A percentile compares a stretch with the other conserved stretches of the same genome.
Evolutionary conservation across 2,329 filamentous ascomycete genomes (phyloP).

Genomic region (Aureobasidium pullulans): DNA sequence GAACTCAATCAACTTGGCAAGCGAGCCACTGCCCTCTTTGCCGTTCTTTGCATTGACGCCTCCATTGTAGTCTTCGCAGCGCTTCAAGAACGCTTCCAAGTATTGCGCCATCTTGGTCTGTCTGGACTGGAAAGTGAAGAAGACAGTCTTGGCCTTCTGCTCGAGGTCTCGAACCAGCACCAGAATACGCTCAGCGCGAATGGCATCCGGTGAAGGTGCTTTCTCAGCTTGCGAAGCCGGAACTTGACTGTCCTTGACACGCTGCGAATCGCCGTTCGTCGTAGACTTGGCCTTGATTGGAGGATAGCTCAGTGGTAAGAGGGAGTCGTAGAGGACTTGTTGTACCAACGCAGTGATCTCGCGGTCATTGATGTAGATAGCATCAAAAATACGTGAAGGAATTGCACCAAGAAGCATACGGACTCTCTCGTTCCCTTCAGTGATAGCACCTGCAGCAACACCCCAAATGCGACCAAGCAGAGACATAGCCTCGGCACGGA

Average conservation of each 20-base stretch:
- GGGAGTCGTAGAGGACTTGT: conserved; percentile 73
- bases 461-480: conserved; percentile 84
- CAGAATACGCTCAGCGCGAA: conserved; percentile 77
- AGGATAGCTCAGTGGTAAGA: conserved; percentile 86
- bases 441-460: conserved; percentile 81
- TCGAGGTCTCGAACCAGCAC: conserved; percentile 74
- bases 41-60: conserved; percentile 68
- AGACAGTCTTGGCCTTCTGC: conserved; percentile 70
- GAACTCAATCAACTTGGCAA: conserved; percentile 66
- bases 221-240: conserved; percentile 30
- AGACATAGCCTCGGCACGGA: conserved; percentile 81
- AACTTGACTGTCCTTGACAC: conserved; percentile 50
- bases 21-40: conserved; percentile 59
- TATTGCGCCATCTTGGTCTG: conserved; percentile 68
- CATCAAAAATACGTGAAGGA: conserved; percentile 77
- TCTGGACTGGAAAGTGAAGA: conserved; percentile 76
- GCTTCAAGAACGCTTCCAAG: conserved; percentile 66
- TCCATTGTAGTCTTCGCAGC: conserved; percentile 86
- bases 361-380: conserved; percentile 80
- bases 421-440: conserved; percentile 71
- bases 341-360: conserved; percentile 82
- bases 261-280: conserved; percentile 51
- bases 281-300: conserved; percentile 49
- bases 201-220: conserved; percentile 60
- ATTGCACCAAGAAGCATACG: conserved; percentile 69